phyloP scores from a whole-genome alignment of 2,329 filamentous ascomycete species.

The Hypoxylon sp. region DNA sequence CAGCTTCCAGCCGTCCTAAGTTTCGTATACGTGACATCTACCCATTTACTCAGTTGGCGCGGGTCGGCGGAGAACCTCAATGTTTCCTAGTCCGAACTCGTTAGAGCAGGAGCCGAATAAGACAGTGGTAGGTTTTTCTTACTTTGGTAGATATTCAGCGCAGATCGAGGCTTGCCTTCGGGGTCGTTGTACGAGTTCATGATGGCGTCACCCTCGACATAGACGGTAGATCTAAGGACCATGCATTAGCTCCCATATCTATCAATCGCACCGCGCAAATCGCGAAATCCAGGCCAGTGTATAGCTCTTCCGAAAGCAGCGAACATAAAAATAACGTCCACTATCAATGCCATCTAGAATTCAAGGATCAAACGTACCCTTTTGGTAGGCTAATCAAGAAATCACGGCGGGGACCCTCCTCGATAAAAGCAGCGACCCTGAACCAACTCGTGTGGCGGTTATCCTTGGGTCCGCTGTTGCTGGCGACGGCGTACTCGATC shows the following conservation, averaged over 20 bases:
- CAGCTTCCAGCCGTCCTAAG: not conserved
- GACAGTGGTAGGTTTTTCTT: conserved; percentile 56
- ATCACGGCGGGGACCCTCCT: conserved; percentile 78
- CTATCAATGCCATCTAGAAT: not conserved
- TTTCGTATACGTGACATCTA: conserved; percentile 12
- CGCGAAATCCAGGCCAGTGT: not conserved
- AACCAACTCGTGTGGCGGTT: conserved; percentile 90
- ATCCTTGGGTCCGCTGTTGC: conserved; percentile 75
- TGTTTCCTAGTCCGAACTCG: conserved; percentile 56
- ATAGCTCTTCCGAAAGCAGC: not conserved
- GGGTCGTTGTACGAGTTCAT: conserved; percentile 77
- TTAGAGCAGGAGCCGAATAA: conserved; percentile 2
- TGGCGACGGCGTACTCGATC: conserved; percentile 83
- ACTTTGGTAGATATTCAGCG: conserved; percentile 85
- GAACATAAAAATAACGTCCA: not conserved
- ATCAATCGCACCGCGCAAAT: not conserved
- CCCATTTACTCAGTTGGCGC: conserved; percentile 31
- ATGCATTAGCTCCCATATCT: conserved; percentile 30
- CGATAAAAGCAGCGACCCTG: conserved; percentile 79
- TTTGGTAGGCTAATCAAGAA: conserved; percentile 82
- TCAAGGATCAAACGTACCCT: conserved; percentile 74
- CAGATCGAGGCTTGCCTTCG: conserved; percentile 76
- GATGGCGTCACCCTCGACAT: conserved; percentile 84
- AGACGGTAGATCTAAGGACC: conserved; percentile 77
- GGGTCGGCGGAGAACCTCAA: conserved; percentile 63